These are phyloP conservation scores for Leishmania martiniquensis DNA, from an alignment of 208 protist species.

Conservation along the genomic window DNA sequence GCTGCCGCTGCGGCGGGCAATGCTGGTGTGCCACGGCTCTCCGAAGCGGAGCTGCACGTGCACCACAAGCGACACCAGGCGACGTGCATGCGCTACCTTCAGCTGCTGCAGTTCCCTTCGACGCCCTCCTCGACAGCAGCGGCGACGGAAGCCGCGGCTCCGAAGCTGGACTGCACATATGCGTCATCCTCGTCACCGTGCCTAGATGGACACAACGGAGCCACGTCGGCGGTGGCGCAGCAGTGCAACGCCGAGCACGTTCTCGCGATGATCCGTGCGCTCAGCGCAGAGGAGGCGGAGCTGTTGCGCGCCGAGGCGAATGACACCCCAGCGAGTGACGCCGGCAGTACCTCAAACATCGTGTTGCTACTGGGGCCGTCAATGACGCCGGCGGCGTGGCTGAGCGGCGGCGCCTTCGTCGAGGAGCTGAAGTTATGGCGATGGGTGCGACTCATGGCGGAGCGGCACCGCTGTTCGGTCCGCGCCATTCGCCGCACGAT, in stretches of 20 bases:
- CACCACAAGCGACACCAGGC: constrained; percentile 4
- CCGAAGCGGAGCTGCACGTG: not conserved
- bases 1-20: not conserved
- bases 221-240: constrained; percentile 14
- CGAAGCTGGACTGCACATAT: not conserved
- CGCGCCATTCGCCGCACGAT: constrained; percentile 14
- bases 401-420: constrained; percentile 81
- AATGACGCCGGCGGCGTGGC: constrained; percentile 60
- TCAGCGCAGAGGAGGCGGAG: constrained; percentile 38
- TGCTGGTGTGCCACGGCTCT: constrained; percentile 13
- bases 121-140: constrained; percentile 6
- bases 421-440: constrained; percentile 90
- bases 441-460: constrained; percentile 69
- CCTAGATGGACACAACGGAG: not conserved
- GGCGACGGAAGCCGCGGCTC: not conserved
- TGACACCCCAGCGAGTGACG: not conserved
- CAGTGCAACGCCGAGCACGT: constrained; percentile 71
- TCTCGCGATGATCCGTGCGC: constrained; percentile 44
- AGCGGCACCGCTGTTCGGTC: constrained; percentile 22
- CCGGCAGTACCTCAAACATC: constrained; percentile 1
- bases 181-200: not conserved
- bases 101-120: constrained; percentile 34
- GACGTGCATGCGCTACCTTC: constrained; percentile 34
- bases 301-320: constrained; percentile 7
- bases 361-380: constrained; percentile 29